Conservation (phyloP, 495 filamentous ascomycete species). For the Beverwykella pulmonaria region DNA sequence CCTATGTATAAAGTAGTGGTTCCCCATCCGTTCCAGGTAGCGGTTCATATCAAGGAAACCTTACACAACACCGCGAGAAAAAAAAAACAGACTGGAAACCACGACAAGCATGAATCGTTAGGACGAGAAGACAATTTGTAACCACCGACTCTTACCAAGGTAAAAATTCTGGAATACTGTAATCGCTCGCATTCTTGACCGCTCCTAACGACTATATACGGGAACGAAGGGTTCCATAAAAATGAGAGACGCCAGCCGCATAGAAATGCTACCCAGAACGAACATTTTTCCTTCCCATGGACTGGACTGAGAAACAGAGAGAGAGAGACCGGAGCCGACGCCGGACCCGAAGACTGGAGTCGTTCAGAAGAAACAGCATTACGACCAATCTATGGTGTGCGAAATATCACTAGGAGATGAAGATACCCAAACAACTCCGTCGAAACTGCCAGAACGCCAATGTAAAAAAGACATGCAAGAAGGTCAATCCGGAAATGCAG, state of each 20-base stretch:
- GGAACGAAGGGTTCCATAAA: conserved; percentile 11
- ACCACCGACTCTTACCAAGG: neutral
- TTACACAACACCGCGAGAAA: no score
- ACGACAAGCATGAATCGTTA: neutral
- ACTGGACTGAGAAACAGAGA: neutral
- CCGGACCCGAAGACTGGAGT: conserved; percentile 18
- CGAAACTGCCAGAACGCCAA: conserved; percentile 6
- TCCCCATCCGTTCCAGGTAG: no score
- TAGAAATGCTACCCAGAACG: conserved; percentile 10
- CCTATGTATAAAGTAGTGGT: no score
- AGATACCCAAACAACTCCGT: conserved; percentile 19
- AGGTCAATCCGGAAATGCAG: conserved; percentile 29
- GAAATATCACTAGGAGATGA: conserved; percentile 18
- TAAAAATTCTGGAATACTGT: neutral
- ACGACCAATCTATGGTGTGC: conserved; percentile 23
- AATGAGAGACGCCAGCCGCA: conserved; percentile 6
- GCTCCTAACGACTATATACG: conserved; percentile 26
- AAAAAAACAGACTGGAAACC: neutral
- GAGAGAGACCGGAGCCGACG: conserved; percentile 2
- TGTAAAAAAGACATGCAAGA: conserved; percentile 34
- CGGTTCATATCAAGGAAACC: no score
- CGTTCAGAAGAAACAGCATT: conserved; percentile 14
- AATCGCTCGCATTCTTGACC: conserved; percentile 20
- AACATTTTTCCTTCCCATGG: conserved; percentile 27
- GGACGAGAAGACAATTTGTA: neutral